Evolutionary conservation across 2,329 filamentous ascomycete species (phyloP), one percentile per base, ranked within the genome.

Genomic region (Calonectria naviculata): DNA sequence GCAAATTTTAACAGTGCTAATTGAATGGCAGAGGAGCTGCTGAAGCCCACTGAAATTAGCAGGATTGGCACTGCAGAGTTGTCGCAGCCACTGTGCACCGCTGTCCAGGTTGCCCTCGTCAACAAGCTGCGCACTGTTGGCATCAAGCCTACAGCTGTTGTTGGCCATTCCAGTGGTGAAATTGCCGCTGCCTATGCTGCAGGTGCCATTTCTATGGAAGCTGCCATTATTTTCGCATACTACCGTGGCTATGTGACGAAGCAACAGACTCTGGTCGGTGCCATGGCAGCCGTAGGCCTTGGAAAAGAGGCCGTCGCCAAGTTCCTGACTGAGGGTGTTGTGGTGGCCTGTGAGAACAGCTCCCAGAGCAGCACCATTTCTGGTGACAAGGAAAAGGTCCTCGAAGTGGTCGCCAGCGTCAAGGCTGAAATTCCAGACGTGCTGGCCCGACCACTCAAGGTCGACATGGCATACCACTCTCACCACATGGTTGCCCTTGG

Each of bases 131-230:
- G 80, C 42, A 81, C 81, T 6, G 86, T 83, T 80, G 80, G 79
- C 2, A 79, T 88, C 10, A 68, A 64, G 7, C 84, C 85, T 0
- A 41, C 73, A 1, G 81, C 78, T 12, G 85, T 86, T 0, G 78
- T 80, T 3, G 85, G 86, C 1, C 86, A 88, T 72, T 87, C 85
- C 0, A 82, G 78, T 60, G 86, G 86, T n/a, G 86, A 88, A 67
- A 87, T 87, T 58, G 84, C 79, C 3, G 85, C 85, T 19, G 86
- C 86, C 0, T 87, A 85, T 70, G 52, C 52, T 19, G 52, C 52
- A 2, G 52, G 52, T 1, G 52, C 52, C 34, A 58, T 58, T 24
- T 26, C 21, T 24, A 47, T 34, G 31, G 31, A 41, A 12, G 65
- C 46, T 24, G 65, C 65, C 42, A 62, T 67, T 44, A 67, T 36